Evolutionary conservation across 140 eudicot genomes (phyloP).

Genomic region (Cichorium intybus): DNA sequence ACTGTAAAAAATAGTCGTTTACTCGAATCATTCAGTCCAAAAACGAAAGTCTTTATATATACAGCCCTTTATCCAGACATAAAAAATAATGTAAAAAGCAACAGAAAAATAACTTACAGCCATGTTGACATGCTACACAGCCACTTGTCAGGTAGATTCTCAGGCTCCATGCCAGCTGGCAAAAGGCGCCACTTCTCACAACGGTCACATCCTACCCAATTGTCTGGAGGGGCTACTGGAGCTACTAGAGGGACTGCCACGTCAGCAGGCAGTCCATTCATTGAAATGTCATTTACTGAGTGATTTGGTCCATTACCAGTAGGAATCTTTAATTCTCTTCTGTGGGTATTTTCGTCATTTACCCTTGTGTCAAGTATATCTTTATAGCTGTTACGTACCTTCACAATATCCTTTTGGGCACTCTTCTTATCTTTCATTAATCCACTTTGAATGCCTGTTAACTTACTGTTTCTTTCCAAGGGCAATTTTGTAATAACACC

Average conservation of each 20-base stretch:
- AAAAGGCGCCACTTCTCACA: conserved; percentile 88
- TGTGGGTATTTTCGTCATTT: conserved; percentile 20
- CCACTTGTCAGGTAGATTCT: conserved; percentile 72
- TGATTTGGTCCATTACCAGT: conserved; percentile 34
- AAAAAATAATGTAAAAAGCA: neutral
- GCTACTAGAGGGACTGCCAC: conserved; percentile 30
- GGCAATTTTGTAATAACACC: conserved; percentile 15
- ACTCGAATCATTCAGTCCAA: neutral
- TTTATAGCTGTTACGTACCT: conserved; percentile 39
- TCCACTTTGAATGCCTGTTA: conserved; percentile 31
- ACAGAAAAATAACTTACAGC: conserved; percentile 78
- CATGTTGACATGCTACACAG: conserved; percentile 76
- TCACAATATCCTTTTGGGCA: conserved; percentile 34
- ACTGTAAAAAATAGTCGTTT: neutral
- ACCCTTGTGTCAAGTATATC: conserved; percentile 34
- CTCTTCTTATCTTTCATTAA: conserved; percentile 39
- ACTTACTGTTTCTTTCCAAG: conserved; percentile 43
- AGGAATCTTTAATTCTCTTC: conserved; percentile 21
- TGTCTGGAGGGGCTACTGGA: conserved; percentile 41
- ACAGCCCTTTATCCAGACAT: neutral
- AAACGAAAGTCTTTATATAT: neutral
- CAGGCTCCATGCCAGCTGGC: conserved; percentile 56
- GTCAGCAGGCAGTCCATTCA: conserved; percentile 19
- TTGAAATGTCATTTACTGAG: conserved; percentile 32
- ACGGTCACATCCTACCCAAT: conserved; percentile 83